phyloP scores from a whole-genome alignment of 225 moss, liverwort and hornwort species.

The Asterella californica region DNA sequence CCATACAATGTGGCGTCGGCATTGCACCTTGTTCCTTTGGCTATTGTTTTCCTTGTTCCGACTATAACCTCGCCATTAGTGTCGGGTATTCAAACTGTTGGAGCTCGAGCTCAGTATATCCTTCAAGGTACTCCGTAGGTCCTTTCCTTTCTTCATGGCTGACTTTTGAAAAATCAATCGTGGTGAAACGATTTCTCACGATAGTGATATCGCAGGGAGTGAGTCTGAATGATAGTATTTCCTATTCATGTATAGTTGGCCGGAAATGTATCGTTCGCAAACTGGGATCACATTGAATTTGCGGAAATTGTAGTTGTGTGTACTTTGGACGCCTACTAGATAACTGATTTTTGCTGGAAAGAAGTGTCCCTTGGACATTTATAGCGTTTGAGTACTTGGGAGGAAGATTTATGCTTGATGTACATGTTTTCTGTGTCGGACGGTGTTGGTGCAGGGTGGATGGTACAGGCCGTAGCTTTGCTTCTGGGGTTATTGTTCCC shows the following conservation, averaged over 20 bases:
- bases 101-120: conserved; percentile 54
- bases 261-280: not conserved
- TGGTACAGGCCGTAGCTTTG: conserved; percentile 52
- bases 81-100: conserved; percentile 56
- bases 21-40: conserved; percentile 71
- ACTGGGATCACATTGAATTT: not conserved
- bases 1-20: conserved; percentile 65
- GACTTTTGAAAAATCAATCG: not conserved
- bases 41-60: conserved; percentile 56
- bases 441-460: conserved; percentile 37
- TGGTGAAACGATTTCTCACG: not conserved
- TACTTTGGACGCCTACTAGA: not conserved
- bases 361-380: not conserved
- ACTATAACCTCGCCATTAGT: conserved; percentile 44
- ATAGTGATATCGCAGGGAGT: not conserved
- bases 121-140: conserved; percentile 35
- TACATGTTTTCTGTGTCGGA: not conserved
- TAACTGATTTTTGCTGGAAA: not conserved
- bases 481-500: conserved; percentile 63
- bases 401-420: not conserved
- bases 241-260: not conserved
- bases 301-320: not conserved
- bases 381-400: not conserved
- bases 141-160: not conserved
- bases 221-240: not conserved